Evolutionary conservation across 2,329 filamentous ascomycete genomes (phyloP), one percentile per base, ranked within the genome.

Genomic region (Venturiaceae sp.): DNA sequence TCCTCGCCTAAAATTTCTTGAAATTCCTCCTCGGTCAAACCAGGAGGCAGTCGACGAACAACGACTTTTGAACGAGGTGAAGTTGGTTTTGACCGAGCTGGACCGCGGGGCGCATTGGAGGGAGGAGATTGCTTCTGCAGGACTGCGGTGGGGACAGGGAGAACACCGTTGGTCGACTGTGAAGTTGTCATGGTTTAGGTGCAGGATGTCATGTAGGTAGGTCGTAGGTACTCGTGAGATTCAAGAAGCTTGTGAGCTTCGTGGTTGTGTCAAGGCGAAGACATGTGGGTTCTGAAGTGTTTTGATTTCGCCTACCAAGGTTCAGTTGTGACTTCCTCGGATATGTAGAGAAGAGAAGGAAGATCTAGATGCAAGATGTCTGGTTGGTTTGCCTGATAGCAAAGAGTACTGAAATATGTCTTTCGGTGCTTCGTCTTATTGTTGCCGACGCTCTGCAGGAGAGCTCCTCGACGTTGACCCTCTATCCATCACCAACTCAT

Each of bases 11-110:
- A 71, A 8, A 84, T 79, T 14, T 75, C 72, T 65, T 85, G 78
- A 62, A 95, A 92, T 67, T 99, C 94, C 0, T 80, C 72, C 66
- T 89, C 82, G 0, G 88, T 95, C 70, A 99, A 79, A 8, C 87
- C 90, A 1, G 94, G 92, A 9, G 94, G 90, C 3, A 99, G 81
- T 59, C 92, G 83, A 56, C 95, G 85, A 58, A 96, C 79, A 26
- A 95, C 79, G 13, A 96, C 80, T 77, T 97, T 97, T 67, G 95
- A 81, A 60, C 89, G 87, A 75, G 37, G 72, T 65, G 5, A 19
- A 30, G 68, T 65, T 56, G 75, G 72, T 70, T 79, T 85, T n/a
- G 33, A 28, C 13, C 26, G 36, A 19, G 58, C 23, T 26, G 34
- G 16, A 28, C 21, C 37, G 30, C 39, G 55, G 23, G 55, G 44